A percentile compares a stretch with the other conserved stretches of the same genome.
phyloP scores from a whole-genome alignment of 495 filamentous ascomycete species.

The Massariosphaeria phaeospora region DNA sequence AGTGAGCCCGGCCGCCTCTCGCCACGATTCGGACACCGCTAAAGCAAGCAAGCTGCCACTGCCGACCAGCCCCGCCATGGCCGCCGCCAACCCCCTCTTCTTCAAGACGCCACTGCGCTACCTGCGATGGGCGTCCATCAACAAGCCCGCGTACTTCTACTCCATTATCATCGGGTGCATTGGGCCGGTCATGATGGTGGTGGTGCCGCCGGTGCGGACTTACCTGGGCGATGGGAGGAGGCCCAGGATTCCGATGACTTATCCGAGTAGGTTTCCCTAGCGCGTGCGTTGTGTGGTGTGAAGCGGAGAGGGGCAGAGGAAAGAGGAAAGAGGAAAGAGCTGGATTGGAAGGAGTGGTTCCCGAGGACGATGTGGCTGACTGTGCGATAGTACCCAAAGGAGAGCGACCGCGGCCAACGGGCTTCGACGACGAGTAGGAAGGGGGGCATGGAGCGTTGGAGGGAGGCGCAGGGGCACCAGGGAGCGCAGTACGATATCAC shows the following conservation, averaged over 20 bases:
- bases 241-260: constrained; percentile 73
- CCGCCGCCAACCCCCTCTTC: constrained; percentile 58
- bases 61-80: constrained; percentile 18
- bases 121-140: constrained; percentile 77
- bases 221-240: constrained; percentile 65
- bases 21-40: neutral
- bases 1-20: neutral
- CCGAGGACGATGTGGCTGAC: no score
- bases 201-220: constrained; percentile 63
- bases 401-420: constrained; percentile 63
- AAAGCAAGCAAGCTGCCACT: no score
- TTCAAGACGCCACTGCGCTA: constrained; percentile 76
- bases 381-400: constrained; percentile 64
- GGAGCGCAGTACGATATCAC: neutral
- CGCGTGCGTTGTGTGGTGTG: no score
- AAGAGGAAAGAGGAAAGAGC: no score
- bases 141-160: constrained; percentile 85
- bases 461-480: neutral
- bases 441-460: neutral
- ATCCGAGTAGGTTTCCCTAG: constrained; percentile 63
- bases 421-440: constrained; percentile 62
- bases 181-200: constrained; percentile 64
- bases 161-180: constrained; percentile 64
- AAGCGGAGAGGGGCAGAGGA: no score
- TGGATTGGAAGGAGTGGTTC: neutral